Evolutionary conservation across 179 eudicot species (phyloP).

Genomic region (Beta macrorhiza): DNA sequence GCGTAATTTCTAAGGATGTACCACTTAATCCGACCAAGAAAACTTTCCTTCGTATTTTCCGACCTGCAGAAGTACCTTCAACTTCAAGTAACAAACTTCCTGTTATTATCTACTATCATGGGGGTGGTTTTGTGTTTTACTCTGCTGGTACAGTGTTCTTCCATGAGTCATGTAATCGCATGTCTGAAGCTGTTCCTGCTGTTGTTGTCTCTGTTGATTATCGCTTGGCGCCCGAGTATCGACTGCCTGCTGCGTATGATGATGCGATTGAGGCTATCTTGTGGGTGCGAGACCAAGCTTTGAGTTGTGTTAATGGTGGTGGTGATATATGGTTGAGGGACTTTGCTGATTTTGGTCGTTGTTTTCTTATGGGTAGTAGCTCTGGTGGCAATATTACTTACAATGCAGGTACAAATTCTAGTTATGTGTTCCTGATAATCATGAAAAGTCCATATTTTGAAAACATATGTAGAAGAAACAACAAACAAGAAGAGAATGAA

Average conservation of each 20-base stretch:
- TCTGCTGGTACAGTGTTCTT: slow-evolving; percentile 42
- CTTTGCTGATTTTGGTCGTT: slow-evolving; percentile 51
- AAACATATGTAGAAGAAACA: no score
- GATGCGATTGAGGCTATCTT: slow-evolving; percentile 65
- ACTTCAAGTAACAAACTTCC: slow-evolving; percentile 50
- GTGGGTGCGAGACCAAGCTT: slow-evolving; percentile 58
- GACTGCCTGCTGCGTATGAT: slow-evolving; percentile 82
- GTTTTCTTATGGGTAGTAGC: slow-evolving; percentile 69
- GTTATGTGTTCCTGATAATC: no score
- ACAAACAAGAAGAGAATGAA: no score
- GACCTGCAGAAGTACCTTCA: slow-evolving; percentile 19
- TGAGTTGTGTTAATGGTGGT: slow-evolving; percentile 18
- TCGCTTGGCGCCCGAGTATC: slow-evolving; percentile 72
- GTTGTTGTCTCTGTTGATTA: slow-evolving; percentile 61
- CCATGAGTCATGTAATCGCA: slow-evolving; percentile 45
- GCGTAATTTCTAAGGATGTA: slow-evolving; percentile 56
- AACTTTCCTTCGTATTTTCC: slow-evolving; percentile 56
- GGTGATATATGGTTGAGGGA: slow-evolving; percentile 63
- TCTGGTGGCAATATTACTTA: slow-evolving; percentile 70
- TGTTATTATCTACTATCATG: slow-evolving; percentile 59
- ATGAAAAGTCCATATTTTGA: no score
- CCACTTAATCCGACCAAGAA: slow-evolving; percentile 46
- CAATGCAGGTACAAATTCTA: slow-evolving; percentile 37
- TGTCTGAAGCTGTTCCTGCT: slow-evolving; percentile 43
- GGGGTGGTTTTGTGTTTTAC: slow-evolving; percentile 68